These are phyloP conservation scores for Xylona heveae DNA, from an alignment of 495 filamentous ascomycete species.

Conservation along the genomic window DNA sequence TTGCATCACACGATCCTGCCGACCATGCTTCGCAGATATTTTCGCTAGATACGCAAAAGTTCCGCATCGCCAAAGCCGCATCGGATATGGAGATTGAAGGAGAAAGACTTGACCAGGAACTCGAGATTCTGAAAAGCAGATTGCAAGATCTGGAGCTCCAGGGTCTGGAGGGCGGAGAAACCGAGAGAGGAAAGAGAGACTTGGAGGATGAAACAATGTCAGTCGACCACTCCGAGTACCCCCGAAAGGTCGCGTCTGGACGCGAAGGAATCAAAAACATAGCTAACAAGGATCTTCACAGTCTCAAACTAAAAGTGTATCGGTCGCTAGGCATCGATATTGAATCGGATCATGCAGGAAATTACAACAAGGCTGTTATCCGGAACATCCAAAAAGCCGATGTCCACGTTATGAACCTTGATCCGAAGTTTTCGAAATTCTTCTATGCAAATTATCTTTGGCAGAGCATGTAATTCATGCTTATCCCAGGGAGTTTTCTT, in stretches of 20 bases:
- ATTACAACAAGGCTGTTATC: constrained; percentile 70
- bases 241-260: constrained; percentile 25
- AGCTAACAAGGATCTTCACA: too few species aligned
- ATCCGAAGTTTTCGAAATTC: constrained; percentile 71
- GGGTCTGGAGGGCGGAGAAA: constrained; percentile 40
- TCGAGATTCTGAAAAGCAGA: constrained; percentile 50
- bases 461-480: constrained; percentile 67
- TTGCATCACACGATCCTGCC: constrained; percentile 45
- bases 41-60: constrained; percentile 80
- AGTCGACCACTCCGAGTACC: not conserved
- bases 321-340: constrained; percentile 78
- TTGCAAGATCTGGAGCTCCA: constrained; percentile 71
- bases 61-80: constrained; percentile 73
- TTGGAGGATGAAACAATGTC: constrained; percentile 7
- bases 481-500: too few species aligned
- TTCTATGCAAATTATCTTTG: constrained; percentile 97
- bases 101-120: constrained; percentile 64
- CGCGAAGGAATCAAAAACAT: too few species aligned
- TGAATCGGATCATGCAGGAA: constrained; percentile 59
- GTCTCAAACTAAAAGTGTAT: constrained; percentile 75
- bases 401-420: constrained; percentile 86
- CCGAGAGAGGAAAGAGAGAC: constrained; percentile 35
- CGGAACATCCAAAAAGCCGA: constrained; percentile 74
- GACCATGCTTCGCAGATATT: constrained; percentile 65
- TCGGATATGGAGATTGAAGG: constrained; percentile 81